Evolutionary conservation across 2,329 filamentous ascomycete genomes (phyloP), one percentile per base, ranked within the genome.

Genomic region (Ramularia endophylla): DNA sequence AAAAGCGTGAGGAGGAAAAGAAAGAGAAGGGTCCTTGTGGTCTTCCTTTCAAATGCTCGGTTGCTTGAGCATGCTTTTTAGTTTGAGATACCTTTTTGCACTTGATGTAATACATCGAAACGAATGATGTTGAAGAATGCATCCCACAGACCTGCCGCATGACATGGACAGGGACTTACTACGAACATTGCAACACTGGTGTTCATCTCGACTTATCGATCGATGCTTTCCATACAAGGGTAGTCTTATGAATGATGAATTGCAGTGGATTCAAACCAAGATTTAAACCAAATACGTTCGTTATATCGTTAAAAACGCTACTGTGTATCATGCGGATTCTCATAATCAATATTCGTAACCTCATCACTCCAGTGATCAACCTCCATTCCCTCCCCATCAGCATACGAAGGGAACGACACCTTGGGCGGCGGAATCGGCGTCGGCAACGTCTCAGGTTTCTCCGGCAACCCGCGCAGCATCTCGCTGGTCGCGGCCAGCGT

Each of bases 21-120:
- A 67, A 72, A 40, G 74, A 75, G 42, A 77, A 82, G 58, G 83
- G 85, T 0, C 84, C 83, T 33, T 94, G 87, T 61, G 85, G 87
- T 16, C 67, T 92, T 55, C 86, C 87, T 22, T 68, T 71, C 38
- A 89, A 89, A 60, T 92, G 86, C 65, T 66, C 69, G 34, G 77
- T 92, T 54, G 67, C 80, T 59, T 87, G 66, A 41, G 44, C 27
- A 36, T 18, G 37, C 29, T 30, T 33, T 15, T 32, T 27, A 33
- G 28, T 33, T 40, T 15, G 16, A 22, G 33, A 18, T 36, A 22
- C 16, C 18, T n/a, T 20, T 20, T 11, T 6, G 22, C 22, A 25
- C n/a, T 25, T 6, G 11, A 25, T 25, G 22, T 6, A 25, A 25
- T 25, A 11, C 22, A 25, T 25, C 11, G 22, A 25, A 6, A 25